Evolutionary conservation across 148 eudicot genomes (phyloP), one percentile per base, ranked within the genome.

Genomic region (Fagopyrum esculentum): DNA sequence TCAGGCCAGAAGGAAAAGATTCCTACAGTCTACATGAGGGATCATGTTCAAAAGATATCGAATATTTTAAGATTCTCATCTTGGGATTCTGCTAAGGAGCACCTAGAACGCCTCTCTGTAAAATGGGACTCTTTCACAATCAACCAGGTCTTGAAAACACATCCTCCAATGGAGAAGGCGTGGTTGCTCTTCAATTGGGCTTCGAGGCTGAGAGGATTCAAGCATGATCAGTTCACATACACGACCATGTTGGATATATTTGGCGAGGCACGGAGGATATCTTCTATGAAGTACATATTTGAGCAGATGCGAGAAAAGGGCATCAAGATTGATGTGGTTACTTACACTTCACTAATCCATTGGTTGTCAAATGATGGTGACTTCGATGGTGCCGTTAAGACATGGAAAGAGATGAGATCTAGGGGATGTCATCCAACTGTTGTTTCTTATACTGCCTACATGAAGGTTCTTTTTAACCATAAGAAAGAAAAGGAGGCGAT

Each of bases 181-280:
- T 92, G 96, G 93, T 75, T 90, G 79, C 90, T 92, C 82, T 92
- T 92, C 79, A 90, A 84, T 73, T 92, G 98, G 98, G 81, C 88
- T 13, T 86, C 90, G 16, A 44, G 74, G 75, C 71, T 81, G 19
- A 85, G 80, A 76, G 83, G 86, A 45, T 92, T 89, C 77, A 90
- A 89, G 82, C 98, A 90, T 29, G 98, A 92, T 69, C 93, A 84
- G 46, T 92, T 74, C 80, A 90, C 98, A 44, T 89, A 84, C 80
- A 92, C 98, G 29, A 92, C 98, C 22, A 90, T 92, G 98, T 69
- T 92, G 77, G 98, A 90, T 85, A 90, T 92, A 52, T 90, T 92
- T 83, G 98, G 98, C 29, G 98, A 92, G 84, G 98, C 98, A 9
- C 29, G 84, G 78, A 83, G 98, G 82, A 90, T 92, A 73, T 77